These are phyloP conservation scores for Cytospora mali DNA, from an alignment of 2,329 filamentous ascomycete genomes.

Conservation along the genomic window DNA sequence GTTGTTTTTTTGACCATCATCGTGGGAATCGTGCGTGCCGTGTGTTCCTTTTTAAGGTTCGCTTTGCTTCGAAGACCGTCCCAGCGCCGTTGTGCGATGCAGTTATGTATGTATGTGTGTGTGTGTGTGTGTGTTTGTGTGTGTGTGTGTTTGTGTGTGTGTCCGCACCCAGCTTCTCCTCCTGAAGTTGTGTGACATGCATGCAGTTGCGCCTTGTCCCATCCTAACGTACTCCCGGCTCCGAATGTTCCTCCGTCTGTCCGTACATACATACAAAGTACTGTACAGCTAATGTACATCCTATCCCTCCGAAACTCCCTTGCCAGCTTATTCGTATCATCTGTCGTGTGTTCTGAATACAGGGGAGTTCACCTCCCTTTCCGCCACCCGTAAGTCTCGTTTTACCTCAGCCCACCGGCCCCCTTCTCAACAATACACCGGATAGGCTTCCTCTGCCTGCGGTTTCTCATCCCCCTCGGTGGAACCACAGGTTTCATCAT, in stretches of 20 bases:
- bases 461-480: constrained; percentile 36
- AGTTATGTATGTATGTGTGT: neutral
- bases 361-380: too few species aligned
- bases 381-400: neutral
- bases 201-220: neutral
- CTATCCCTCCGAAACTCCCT: too few species aligned
- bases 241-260: too few species aligned
- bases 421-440: constrained; percentile 48
- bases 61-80: neutral
- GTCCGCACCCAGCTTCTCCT: neutral
- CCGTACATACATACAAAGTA: neutral
- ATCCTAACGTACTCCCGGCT: too few species aligned
- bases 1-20: neutral
- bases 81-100: constrained; percentile 1
- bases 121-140: too few species aligned
- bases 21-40: neutral
- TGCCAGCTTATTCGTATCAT: too few species aligned
- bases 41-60: neutral
- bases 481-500: constrained; percentile 39
- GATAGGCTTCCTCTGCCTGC: constrained; percentile 40
- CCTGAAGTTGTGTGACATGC: too few species aligned
- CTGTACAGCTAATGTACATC: neutral
- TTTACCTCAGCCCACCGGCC: constrained; percentile 38
- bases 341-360: neutral
- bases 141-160: neutral